Percentiles rank a stretch among this genome's conserved stretches.
Conservation (phyloP, 352 stramenopile genomes). For the Globisporangium nodosum region DNA sequence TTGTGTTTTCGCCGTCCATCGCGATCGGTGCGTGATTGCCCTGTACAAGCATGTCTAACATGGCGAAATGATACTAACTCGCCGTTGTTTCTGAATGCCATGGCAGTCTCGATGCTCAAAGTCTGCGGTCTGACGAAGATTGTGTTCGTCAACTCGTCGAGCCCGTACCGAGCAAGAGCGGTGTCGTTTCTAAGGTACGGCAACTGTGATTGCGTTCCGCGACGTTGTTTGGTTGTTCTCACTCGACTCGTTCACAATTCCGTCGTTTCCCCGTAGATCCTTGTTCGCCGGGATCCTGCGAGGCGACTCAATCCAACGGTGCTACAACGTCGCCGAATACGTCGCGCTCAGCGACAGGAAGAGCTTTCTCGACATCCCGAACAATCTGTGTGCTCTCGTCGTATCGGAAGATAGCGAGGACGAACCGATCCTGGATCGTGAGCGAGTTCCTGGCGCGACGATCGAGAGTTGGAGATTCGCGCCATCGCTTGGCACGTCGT, state of each 20-base stretch:
- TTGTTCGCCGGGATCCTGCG: slow-evolving; percentile 44
- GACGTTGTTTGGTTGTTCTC: background rate
- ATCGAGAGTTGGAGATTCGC: slow-evolving; percentile 19
- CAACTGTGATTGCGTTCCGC: background rate
- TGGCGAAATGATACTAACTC: background rate
- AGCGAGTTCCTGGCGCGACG: slow-evolving; percentile 3
- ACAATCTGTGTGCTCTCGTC: slow-evolving; percentile 32
- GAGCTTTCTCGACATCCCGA: slow-evolving; percentile 14
- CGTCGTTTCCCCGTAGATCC: slow-evolving; percentile 20
- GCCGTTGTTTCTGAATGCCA: background rate
- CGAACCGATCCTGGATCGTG: slow-evolving; percentile 20
- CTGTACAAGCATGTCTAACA: background rate
- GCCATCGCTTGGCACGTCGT: slow-evolving; percentile 30
- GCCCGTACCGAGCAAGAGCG: slow-evolving; percentile 26
- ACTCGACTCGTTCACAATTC: slow-evolving; percentile 1
- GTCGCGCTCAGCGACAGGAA: slow-evolving; percentile 38
- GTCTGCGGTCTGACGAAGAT: slow-evolving; percentile 40
- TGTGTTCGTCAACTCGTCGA: slow-evolving; percentile 48
- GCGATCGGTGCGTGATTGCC: slow-evolving; percentile 20
- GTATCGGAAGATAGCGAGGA: slow-evolving; percentile 1
- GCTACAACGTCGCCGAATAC: slow-evolving; percentile 28
- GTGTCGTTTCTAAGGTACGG: slow-evolving; percentile 46
- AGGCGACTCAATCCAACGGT: slow-evolving; percentile 33
- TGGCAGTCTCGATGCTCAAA: slow-evolving; percentile 42
- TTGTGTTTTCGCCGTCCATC: slow-evolving; percentile 26